Evolutionary conservation across 768 basidiomycete genomes (phyloP), one percentile per base, ranked within the genome.

Genomic region (Trametes cingulata): DNA sequence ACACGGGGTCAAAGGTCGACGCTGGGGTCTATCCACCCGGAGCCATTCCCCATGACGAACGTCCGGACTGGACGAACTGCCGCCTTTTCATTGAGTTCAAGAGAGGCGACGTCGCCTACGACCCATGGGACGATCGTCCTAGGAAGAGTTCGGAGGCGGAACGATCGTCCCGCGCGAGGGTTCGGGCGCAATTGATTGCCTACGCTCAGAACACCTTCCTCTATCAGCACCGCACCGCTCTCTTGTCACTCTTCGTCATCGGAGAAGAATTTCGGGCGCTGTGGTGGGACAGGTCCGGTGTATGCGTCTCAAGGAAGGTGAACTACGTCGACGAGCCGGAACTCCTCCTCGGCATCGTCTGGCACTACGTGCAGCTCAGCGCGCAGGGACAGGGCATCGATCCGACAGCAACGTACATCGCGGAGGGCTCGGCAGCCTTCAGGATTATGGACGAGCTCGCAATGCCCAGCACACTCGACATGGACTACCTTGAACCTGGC

Each of bases 251-350:
- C 1, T 36, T 56, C 35, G 27, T 56, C 56, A 46, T 22, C 42
- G 49, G 40, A 14, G 13, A 17, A 14, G 19, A 33, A 5, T 51
- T 52, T 35, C 57, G 57, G 24, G 29, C 29, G 3, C 14, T 58
- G 49, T 25, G 41, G 14, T 58, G 50, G 49, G 57, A 51, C 35
- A 27, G 57, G 6, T 58, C 57, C 6, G 57, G 57, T 7, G 36
- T 52, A 15, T n/a, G 35, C n/a, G 48, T 45, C 10, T 20, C 57
- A 14, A 12, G 25, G 41, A n/a, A 17, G 17, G n/a, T 39, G 6
- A 19, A 57, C 47, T 57, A 57, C 40, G 42, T 52, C 9, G 12
- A 40, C n/a, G 29, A 48, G 6, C 46, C 46, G 13, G 15, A 15
- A 6, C 15, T 27, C 8, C 46, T 48, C 1, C 46, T 48, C 2